A percentile compares a stretch with the other conserved stretches of the same genome.
phyloP scores from a whole-genome alignment of 768 basidiomycete genomes.

The Lactarius indigo region DNA sequence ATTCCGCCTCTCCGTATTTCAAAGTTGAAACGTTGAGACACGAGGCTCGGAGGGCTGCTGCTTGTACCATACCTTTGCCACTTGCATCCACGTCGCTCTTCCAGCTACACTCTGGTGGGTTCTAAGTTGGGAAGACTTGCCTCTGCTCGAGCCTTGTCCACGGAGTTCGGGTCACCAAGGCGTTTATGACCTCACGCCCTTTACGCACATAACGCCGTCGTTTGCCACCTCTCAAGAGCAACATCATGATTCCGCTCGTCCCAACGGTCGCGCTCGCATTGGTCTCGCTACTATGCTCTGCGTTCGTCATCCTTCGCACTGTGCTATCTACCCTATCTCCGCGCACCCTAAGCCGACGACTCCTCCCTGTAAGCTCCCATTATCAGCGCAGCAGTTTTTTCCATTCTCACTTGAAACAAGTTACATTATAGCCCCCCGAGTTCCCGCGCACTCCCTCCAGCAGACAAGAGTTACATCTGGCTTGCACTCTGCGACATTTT shows the following conservation, averaged over 20 bases:
- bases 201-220: slow-evolving; percentile 30
- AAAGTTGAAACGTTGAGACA: slow-evolving; percentile 1
- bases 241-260: slow-evolving; percentile 61
- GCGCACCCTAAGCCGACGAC: slow-evolving; percentile 67
- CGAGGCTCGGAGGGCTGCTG: not conserved
- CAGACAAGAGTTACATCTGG: slow-evolving; percentile 73
- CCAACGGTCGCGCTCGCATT: slow-evolving; percentile 64
- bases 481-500: slow-evolving; percentile 63
- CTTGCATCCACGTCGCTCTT: not conserved
- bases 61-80: not conserved
- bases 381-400: not conserved
- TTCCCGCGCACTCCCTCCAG: slow-evolving; percentile 59
- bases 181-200: slow-evolving; percentile 32
- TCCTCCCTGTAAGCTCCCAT: slow-evolving; percentile 56
- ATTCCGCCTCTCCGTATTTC: slow-evolving; percentile 10
- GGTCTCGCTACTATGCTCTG: slow-evolving; percentile 68
- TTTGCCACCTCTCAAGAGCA: slow-evolving; percentile 25
- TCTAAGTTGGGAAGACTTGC: not conserved
- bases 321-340: slow-evolving; percentile 72
- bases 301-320: slow-evolving; percentile 73
- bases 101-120: not conserved
- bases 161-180: slow-evolving; percentile 31
- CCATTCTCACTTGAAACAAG: slow-evolving; percentile 39
- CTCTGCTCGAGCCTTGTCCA: not conserved
- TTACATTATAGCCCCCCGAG: slow-evolving; percentile 74